Evolutionary conservation across 768 basidiomycete genomes (phyloP).

Genomic region (Tulasnella sp.): DNA sequence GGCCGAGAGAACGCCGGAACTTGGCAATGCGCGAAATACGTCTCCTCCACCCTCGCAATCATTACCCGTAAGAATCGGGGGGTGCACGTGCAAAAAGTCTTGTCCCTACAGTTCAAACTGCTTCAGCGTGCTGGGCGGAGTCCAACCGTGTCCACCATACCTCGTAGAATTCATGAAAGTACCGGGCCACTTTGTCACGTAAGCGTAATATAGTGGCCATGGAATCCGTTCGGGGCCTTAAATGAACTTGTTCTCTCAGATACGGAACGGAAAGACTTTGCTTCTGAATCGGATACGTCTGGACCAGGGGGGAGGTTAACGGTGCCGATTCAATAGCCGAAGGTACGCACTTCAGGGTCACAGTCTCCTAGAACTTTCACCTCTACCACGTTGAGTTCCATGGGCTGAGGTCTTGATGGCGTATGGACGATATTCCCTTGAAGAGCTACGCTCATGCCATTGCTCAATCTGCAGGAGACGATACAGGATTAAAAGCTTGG

Average conservation of each 20-base stretch:
- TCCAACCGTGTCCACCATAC: constrained; percentile 39
- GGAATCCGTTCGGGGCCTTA: constrained; percentile 74
- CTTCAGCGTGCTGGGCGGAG: constrained; percentile 1
- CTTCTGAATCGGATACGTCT: constrained; percentile 92
- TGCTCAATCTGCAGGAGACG: constrained; percentile 42
- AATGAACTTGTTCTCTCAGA: constrained; percentile 78
- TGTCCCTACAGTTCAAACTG: constrained; percentile 49
- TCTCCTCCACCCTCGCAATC: constrained; percentile 98
- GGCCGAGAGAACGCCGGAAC: neutral
- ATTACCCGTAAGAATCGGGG: constrained; percentile 82
- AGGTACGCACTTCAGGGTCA: constrained; percentile 48
- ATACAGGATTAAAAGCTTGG: neutral
- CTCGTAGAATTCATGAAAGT: constrained; percentile 66
- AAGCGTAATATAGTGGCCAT: constrained; percentile 73
- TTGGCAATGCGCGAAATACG: constrained; percentile 59
- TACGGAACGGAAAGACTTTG: constrained; percentile 73
- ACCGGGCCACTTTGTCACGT: constrained; percentile 53
- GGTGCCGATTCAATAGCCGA: neutral
- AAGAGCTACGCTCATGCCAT: constrained; percentile 54
- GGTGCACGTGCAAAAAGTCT: constrained; percentile 73
- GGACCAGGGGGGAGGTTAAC: neutral
- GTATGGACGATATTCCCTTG: constrained; percentile 47
- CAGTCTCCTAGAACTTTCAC: constrained; percentile 54
- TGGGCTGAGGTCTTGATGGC: constrained; percentile 48
- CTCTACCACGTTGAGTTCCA: constrained; percentile 50